Percentiles rank a stretch among this genome's conserved stretches.
phyloP scores from a whole-genome alignment of 257 asterid species.

The Solanum rostratum region DNA sequence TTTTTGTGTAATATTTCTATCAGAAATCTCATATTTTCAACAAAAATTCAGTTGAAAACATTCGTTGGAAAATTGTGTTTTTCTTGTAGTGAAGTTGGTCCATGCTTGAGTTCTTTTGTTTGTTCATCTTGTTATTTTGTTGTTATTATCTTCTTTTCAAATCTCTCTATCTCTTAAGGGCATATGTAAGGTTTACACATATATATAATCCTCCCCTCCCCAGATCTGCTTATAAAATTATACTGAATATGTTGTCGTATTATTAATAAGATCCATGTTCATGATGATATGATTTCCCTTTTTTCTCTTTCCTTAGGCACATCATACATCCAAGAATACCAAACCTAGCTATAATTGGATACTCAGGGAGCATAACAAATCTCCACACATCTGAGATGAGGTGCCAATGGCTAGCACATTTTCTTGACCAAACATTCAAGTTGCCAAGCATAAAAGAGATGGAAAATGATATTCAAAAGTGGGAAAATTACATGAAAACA shows the following conservation, averaged over 20 bases:
- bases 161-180: background rate
- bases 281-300: background rate
- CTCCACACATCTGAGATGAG: conserved; percentile 19
- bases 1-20: too few species aligned
- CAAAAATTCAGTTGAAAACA: too few species aligned
- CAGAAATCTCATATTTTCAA: too few species aligned
- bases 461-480: conserved; percentile 13
- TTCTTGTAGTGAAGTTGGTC: too few species aligned
- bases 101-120: too few species aligned
- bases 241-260: background rate
- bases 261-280: background rate
- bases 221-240: background rate
- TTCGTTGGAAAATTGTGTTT: too few species aligned
- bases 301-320: conserved; percentile 17
- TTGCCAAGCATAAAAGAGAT: conserved; percentile 18
- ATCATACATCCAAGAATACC: conserved; percentile 67
- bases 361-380: conserved; percentile 37
- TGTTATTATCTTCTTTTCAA: background rate
- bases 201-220: too few species aligned
- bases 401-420: conserved; percentile 20
- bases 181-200: too few species aligned
- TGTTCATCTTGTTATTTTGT: background rate
- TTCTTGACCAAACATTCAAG: conserved; percentile 13
- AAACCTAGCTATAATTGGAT: conserved; percentile 54
- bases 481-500: conserved; percentile 20